These are phyloP conservation scores for Pseudisothecium myosuroides DNA, from an alignment of 225 moss, liverwort and hornwort genomes.

Conservation along the genomic window DNA sequence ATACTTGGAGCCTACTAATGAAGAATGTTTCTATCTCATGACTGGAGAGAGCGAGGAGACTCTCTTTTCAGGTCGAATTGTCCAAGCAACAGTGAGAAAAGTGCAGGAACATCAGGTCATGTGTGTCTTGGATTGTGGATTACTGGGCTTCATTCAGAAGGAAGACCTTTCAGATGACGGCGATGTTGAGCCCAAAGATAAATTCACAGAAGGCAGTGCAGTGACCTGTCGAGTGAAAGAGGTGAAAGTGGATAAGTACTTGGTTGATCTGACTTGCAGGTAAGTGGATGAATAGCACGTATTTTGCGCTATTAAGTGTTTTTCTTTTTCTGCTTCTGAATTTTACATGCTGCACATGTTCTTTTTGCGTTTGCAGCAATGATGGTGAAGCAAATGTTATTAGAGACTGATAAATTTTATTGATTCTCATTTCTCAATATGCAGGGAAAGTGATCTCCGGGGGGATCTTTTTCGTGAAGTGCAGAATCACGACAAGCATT, in stretches of 20 bases:
- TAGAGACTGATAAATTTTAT: not conserved
- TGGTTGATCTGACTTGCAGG: constrained; percentile 76
- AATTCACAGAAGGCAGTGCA: constrained; percentile 63
- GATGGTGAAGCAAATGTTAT: not conserved
- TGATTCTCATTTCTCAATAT: not conserved
- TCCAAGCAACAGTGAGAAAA: constrained; percentile 71
- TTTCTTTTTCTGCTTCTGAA: not conserved
- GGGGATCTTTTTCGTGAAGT: constrained; percentile 26
- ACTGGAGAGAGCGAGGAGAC: constrained; percentile 87
- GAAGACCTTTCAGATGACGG: constrained; percentile 82
- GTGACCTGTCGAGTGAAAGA: constrained; percentile 82
- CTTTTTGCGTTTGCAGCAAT: not conserved
- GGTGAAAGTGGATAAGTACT: constrained; percentile 56
- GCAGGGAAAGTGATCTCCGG: constrained; percentile 74
- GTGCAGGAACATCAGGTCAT: constrained; percentile 73
- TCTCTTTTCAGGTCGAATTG: constrained; percentile 55
- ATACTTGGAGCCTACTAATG: constrained; percentile 33
- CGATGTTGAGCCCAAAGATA: constrained; percentile 67
- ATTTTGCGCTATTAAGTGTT: not conserved
- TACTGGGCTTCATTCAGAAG: constrained; percentile 71
- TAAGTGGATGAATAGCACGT: constrained; percentile 10
- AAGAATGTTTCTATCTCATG: constrained; percentile 64
- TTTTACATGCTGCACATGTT: not conserved
- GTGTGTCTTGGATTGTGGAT: constrained; percentile 84
- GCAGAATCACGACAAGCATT: constrained; percentile 49